phyloP scores from a whole-genome alignment of 129 eudicot species.

The Flaveria linearis region DNA sequence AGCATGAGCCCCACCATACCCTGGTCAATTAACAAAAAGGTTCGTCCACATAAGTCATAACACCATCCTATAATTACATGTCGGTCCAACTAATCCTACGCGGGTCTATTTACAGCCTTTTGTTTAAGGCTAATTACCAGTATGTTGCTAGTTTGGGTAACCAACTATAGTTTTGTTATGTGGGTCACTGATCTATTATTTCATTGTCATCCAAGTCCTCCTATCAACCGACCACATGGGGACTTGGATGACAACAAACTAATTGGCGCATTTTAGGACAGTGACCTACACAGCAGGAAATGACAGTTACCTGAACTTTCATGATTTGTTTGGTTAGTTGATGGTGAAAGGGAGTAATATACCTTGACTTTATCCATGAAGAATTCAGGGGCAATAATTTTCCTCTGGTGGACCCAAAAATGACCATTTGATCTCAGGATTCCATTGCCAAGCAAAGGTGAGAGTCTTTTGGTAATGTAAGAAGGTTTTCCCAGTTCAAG shows the following conservation, averaged over 20 bases:
- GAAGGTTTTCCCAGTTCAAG: constrained; percentile 82
- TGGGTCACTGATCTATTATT: neutral
- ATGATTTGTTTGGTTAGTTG: constrained; percentile 26
- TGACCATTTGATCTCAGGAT: constrained; percentile 83
- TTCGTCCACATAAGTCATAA: constrained; percentile 6
- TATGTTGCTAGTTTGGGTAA: neutral
- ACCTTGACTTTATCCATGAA: constrained; percentile 98
- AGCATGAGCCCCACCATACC: constrained; percentile 84
- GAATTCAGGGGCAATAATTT: constrained; percentile 85
- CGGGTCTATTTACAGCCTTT: too few relatives aligned
- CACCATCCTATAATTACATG: neutral
- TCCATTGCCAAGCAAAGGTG: constrained; percentile 94
- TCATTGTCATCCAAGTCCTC: neutral
- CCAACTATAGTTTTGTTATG: neutral
- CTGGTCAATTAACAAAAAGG: constrained; percentile 38
- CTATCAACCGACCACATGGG: neutral
- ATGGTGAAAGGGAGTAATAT: constrained; percentile 28
- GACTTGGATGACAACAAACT: neutral
- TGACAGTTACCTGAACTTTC: neutral
- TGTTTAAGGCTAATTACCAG: too few relatives aligned
- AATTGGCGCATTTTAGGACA: too few relatives aligned
- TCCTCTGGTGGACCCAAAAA: constrained; percentile 84
- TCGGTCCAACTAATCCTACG: neutral
- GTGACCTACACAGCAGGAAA: neutral
- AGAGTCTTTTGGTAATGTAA: constrained; percentile 73